These are phyloP conservation scores for Euphorbia tirucalli DNA, from an alignment of 345 rosid genomes.

Conservation along the genomic window DNA sequence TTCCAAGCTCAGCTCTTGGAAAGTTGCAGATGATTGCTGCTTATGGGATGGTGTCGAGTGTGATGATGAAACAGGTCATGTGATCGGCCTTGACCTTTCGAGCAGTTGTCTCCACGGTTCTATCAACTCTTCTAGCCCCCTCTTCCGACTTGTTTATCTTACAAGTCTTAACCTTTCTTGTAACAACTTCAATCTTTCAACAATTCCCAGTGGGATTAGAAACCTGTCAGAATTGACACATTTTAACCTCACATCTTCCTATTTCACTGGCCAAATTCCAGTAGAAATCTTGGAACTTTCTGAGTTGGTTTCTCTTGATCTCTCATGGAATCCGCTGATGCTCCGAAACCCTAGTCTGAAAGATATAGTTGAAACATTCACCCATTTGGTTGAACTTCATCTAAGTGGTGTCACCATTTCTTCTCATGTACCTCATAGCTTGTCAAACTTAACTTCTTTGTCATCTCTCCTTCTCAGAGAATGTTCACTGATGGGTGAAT, in stretches of 20 bases:
- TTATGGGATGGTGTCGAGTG: slow-evolving; percentile 11
- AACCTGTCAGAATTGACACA: slow-evolving; percentile 3
- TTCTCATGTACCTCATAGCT: not conserved
- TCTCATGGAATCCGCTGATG: not conserved
- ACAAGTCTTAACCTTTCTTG: slow-evolving; percentile 12
- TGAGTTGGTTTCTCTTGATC: not conserved
- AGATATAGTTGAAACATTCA: not conserved
- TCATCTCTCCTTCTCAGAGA: not conserved
- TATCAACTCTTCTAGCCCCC: slow-evolving; percentile 15
- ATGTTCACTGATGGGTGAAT: not conserved
- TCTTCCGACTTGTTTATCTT: slow-evolving; percentile 19
- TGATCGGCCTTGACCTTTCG: slow-evolving; percentile 11
- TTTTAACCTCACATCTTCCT: slow-evolving; percentile 9
- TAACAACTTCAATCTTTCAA: slow-evolving; percentile 17
- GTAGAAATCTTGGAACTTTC: not conserved
- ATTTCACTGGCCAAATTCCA: slow-evolving; percentile 18
- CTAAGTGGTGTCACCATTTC: not conserved
- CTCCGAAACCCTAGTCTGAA: not conserved
- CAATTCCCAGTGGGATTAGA: slow-evolving; percentile 5
- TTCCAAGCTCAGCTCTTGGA: too few species aligned
- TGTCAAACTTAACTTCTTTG: slow-evolving; percentile 1
- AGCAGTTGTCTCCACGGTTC: slow-evolving; percentile 21
- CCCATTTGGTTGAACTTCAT: not conserved
- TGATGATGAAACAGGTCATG: not conserved
- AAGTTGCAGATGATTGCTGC: not conserved